Percentiles rank a stretch among this genome's conserved stretches.
These are phyloP conservation scores for Globisporangium okanoganense DNA, from an alignment of 352 stramenopile genomes.

Conservation along the genomic window DNA sequence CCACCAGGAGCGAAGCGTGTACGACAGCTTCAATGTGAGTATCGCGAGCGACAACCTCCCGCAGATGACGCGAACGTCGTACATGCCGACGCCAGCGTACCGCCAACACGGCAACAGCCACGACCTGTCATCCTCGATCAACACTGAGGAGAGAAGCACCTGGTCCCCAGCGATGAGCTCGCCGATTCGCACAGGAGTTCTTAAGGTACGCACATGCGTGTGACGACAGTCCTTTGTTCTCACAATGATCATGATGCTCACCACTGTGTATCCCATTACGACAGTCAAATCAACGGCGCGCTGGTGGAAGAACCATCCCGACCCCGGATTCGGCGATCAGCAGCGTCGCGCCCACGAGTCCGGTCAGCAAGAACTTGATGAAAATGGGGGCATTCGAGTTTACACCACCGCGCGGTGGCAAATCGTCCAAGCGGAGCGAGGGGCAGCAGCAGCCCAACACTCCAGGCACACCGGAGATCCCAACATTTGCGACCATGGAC, in stretches of 20 bases:
- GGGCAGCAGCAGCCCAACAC: constrained; percentile 26
- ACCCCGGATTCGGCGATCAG: constrained; percentile 71
- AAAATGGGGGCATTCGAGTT: constrained; percentile 79
- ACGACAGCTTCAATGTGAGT: constrained; percentile 58
- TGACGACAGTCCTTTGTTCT: background rate
- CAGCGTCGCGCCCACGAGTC: constrained; percentile 59
- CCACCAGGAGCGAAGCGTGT: constrained; percentile 22
- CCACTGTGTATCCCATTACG: background rate
- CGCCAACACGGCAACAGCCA: constrained; percentile 25
- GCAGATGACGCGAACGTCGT: constrained; percentile 61
- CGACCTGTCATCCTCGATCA: constrained; percentile 39
- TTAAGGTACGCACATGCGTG: constrained; percentile 29
- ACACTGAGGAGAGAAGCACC: constrained; percentile 37
- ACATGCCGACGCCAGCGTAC: constrained; percentile 40
- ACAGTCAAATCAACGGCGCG: constrained; percentile 17
- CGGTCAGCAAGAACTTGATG: constrained; percentile 78
- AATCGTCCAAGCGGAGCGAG: constrained; percentile 20
- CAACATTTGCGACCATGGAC: constrained; percentile 52
- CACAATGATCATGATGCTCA: background rate
- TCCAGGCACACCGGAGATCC: constrained; percentile 40
- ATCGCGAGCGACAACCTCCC: constrained; percentile 61
- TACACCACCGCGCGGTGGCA: constrained; percentile 44
- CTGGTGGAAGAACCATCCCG: constrained; percentile 19
- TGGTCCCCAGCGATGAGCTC: constrained; percentile 62
- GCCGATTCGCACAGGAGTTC: constrained; percentile 40